These are phyloP conservation scores for Tubosaeta sp. DNA, from an alignment of 768 basidiomycete genomes.

Conservation along the genomic window DNA sequence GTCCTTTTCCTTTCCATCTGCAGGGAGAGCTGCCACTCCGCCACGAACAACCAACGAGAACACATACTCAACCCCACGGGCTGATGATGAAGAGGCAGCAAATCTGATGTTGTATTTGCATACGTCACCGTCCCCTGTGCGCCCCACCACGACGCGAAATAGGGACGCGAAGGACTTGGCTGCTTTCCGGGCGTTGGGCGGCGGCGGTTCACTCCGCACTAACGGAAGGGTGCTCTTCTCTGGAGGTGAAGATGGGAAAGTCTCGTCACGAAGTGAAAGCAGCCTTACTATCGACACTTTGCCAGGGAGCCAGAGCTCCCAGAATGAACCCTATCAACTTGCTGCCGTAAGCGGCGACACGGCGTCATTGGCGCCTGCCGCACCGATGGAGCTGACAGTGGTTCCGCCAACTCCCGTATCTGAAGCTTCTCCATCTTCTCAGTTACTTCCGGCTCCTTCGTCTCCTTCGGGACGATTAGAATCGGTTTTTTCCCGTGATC, in stretches of 20 bases:
- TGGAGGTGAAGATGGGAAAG: conserved; percentile 30
- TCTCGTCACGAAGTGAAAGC: conserved; percentile 26
- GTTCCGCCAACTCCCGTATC: conserved; percentile 34
- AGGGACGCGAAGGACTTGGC: conserved; percentile 48
- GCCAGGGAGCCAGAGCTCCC: conserved; percentile 26
- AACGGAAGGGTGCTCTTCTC: conserved; percentile 73
- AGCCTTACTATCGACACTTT: conserved; percentile 23
- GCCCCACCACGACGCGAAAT: conserved; percentile 46
- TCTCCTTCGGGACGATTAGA: conserved; percentile 25
- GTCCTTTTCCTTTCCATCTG: conserved; percentile 28
- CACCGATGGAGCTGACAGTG: conserved; percentile 29
- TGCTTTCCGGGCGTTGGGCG: conserved; percentile 54
- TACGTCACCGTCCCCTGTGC: conserved; percentile 78
- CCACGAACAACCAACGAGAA: conserved; percentile 30
- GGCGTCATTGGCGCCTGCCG: conserved; percentile 21
- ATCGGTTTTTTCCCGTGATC: conserved; percentile 17
- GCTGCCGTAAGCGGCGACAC: conserved; percentile 14
- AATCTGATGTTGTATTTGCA: conserved; percentile 82
- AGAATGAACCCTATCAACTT: conserved; percentile 14
- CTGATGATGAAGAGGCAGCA: conserved; percentile 76
- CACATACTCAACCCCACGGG: conserved; percentile 47
- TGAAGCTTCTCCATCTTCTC: conserved; percentile 16
- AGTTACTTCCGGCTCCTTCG: conserved; percentile 21
- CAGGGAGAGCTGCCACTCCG: conserved; percentile 32
- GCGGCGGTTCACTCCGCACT: conserved; percentile 43